Base-by-base conservation (phyloP, 2,329 filamentous ascomycete species). In the Parafenestella ontariensis region DNA sequence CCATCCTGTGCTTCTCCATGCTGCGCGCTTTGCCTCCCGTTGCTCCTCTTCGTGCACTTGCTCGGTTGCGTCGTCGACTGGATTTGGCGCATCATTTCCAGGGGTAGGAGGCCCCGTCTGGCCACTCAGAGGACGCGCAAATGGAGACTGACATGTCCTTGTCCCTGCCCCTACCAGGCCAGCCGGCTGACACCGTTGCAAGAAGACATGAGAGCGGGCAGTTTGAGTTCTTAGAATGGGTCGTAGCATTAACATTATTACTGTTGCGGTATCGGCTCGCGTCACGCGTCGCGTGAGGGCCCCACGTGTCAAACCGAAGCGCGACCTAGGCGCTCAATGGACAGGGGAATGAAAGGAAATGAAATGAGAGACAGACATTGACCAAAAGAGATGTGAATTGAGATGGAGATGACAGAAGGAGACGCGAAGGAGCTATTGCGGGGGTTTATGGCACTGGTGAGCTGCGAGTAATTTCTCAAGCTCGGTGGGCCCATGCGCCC, bases 1-100 rank as follows among this genome's bases (percentile, higher is more conserved):
- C 71, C 78, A 82, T 1, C 71, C 69, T 3, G 80, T 82, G 24
- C 66, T 67, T 44, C 68, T 72, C 70, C 73, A 77, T 36, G 69
- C 70, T 8, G 61, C 52, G 40, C 48, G 64, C 23, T 59, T 59
- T 7, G 60, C 55, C 41, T 65, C 57, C 9, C 56, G 49, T 26
- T 59, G 57, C n/a, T 57, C 61, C 13, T 68, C 64, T 26, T 68
- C 58, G 36, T 64, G 50, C 10, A 54, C 51, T 26, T 52, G 36
- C 39, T 75, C 71, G 5, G 64, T 66, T 20, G 72, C 70, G 70
- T 75, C 74, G 52, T 75, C 72, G 23, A 76, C 61, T 20, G 75
- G 74, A 49, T 75, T 74, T 20, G 75, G 75, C 10, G 72, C 56
- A 51, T 75, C 72, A 50, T 75, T 75, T 34, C 72, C 72, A 28